Conservation (phyloP, 2,329 filamentous ascomycete species). For the Alternaria gaisen region DNA sequence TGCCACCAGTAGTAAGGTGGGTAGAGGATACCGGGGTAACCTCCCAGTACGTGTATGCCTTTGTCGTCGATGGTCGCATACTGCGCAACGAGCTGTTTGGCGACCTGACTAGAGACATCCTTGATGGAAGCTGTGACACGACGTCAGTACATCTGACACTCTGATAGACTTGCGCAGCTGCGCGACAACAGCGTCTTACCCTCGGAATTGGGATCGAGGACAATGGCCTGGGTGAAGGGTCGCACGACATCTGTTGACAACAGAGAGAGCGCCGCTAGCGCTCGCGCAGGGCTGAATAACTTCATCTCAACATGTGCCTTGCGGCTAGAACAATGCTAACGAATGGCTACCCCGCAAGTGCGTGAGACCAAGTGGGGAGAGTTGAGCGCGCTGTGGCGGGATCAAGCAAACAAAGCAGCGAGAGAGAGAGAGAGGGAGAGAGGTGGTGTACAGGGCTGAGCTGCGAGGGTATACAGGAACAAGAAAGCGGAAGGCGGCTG, state of each 20-base stretch:
- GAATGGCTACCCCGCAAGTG: conserved; percentile 11
- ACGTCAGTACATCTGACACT: conserved; percentile 2
- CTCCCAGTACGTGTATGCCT: conserved; percentile 50
- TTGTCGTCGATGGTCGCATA: conserved; percentile 62
- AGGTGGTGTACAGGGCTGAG: neutral
- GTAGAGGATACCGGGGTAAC: conserved; percentile 55
- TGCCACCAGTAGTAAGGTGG: conserved; percentile 73
- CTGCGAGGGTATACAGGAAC: neutral
- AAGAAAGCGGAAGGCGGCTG: neutral
- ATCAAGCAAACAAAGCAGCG: conserved; percentile 6
- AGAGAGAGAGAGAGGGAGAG: neutral
- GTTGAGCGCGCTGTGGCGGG: neutral
- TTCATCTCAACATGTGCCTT: conserved; percentile 36
- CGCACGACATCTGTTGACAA: conserved; percentile 30
- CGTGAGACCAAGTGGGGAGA: conserved; percentile 8
- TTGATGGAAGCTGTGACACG: conserved; percentile 55
- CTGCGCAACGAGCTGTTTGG: conserved; percentile 60
- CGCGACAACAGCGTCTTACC: conserved; percentile 20
- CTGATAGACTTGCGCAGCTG: neutral
- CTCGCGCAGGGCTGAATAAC: conserved; percentile 37
- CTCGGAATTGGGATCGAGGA: conserved; percentile 35
- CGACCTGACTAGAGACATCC: conserved; percentile 55
- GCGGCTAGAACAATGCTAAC: conserved; percentile 11
- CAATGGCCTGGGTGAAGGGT: conserved; percentile 31
- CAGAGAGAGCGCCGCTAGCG: conserved; percentile 38